Base-by-base conservation (phyloP, 441 rosid genomes). In the Croton setiger region DNA sequence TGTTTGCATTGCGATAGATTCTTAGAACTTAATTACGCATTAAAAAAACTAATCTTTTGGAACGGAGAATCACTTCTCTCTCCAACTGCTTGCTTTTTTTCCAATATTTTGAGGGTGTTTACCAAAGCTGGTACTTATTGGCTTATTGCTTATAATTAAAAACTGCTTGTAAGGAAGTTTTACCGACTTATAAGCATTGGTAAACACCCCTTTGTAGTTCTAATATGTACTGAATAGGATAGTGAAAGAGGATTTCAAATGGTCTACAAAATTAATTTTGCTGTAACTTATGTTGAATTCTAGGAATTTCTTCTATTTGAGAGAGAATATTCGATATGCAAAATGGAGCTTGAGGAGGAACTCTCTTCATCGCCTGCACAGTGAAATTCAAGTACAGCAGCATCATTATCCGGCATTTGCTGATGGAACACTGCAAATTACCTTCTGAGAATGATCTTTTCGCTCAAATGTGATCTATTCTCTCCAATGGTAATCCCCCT, bases 301-400 rank as follows among this genome's bases (percentile, higher is more conserved):
- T 68, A 95, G 99, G 99, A 95, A 75, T 91, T 91, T 80, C 80
- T 95, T 67, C 62, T 88, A 61, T 88, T 85, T 60, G 97, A 89
- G 91, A 86, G 99, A 82, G 99, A 95, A 78, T 89, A 88, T 77
- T 60, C 87, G 63, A 73, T 91, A 73, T 67, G 78, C 85, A 84
- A 84, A 79, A 83, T 87, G 98, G 96, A 92, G 83, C 85, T 83
- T 33, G 74, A 81, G 70, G 96, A 88, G 79, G 86, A 82, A 69
- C 72, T 73, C 65, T 62, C 60, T 55, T 72, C 71, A 82, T 47
- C n/a, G 21, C 51, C 23, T 18, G 52, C 31, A 33, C 47, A 20
- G 2, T 43, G 14, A 56, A 27, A 35, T 45, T 44, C 43, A 13
- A 48, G 48, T n/a, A 18, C 31, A 60, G 18, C 20, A 10, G 8